Percentiles rank a stretch among this genome's conserved stretches.
Conservation (phyloP, 257 asterid genomes). For the Orobanche coerulescens region DNA sequence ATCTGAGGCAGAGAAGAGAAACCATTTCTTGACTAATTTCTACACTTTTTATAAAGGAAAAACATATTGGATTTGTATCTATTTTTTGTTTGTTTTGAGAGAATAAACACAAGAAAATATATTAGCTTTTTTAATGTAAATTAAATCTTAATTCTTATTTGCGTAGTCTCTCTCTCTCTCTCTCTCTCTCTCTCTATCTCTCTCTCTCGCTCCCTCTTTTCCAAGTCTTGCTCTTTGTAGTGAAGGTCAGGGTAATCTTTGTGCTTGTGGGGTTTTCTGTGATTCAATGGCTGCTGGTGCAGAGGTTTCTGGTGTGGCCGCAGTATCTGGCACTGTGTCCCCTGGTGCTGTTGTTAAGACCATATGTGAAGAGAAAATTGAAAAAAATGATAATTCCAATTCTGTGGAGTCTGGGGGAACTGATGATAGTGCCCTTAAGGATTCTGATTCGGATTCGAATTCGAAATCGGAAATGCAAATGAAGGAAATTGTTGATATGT, state of each 20-base stretch:
- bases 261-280: constrained; percentile 20
- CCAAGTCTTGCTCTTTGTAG: neutral
- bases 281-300: constrained; percentile 78
- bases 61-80: constrained; percentile 39
- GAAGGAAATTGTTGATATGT: constrained; percentile 53
- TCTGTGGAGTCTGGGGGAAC: constrained; percentile 25
- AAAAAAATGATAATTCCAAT: constrained; percentile 26
- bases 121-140: constrained; percentile 5
- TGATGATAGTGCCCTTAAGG: constrained; percentile 34
- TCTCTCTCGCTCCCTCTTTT: no score
- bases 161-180: constrained; percentile 6
- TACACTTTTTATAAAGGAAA: constrained; percentile 19
- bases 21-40: constrained; percentile 42
- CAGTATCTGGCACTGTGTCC: constrained; percentile 40
- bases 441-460: constrained; percentile 35
- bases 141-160: constrained; percentile 14
- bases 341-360: constrained; percentile 32
- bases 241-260: neutral
- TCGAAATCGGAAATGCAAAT: constrained; percentile 55
- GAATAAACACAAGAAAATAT: constrained; percentile 5
- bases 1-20: constrained; percentile 25
- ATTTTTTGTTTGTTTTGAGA: neutral
- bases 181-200: constrained; percentile 15
- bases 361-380: constrained; percentile 18
- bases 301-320: constrained; percentile 57